phyloP scores from a whole-genome alignment of 139 green algal genomes.

The Pycnococcus provasolii region DNA sequence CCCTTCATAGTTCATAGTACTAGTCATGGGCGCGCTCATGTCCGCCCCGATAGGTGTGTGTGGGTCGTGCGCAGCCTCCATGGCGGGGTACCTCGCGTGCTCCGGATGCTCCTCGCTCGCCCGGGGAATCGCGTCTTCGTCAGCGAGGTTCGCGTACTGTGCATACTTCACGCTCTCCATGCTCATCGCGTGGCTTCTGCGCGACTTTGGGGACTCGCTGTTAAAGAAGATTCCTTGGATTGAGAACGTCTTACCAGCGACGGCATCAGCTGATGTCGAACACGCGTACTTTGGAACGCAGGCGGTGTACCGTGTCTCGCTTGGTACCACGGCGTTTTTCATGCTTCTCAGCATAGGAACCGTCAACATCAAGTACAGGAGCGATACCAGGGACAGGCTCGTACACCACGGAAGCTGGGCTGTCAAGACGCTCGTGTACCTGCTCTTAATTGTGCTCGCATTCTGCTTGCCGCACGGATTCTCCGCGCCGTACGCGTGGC shows the following conservation, averaged over 20 bases:
- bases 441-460: constrained; percentile 57
- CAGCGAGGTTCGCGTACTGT: constrained; percentile 44
- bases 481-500: constrained; percentile 52
- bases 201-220: constrained; percentile 85
- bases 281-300: constrained; percentile 81
- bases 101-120: not conserved
- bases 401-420: constrained; percentile 77
- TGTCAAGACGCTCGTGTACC: constrained; percentile 69
- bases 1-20: too few relatives aligned
- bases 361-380: constrained; percentile 59
- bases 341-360: constrained; percentile 52
- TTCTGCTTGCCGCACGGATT: constrained; percentile 72
- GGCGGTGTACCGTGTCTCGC: constrained; percentile 84
- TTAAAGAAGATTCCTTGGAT: constrained; percentile 83
- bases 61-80: too few relatives aligned
- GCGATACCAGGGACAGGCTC: constrained; percentile 58
- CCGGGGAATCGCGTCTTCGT: not conserved
- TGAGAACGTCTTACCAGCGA: not conserved
- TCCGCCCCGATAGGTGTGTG: too few relatives aligned
- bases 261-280: not conserved
- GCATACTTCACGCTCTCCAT: constrained; percentile 81
- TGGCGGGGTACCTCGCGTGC: not conserved
- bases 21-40: too few relatives aligned
- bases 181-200: constrained; percentile 68
- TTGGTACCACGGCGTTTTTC: constrained; percentile 83